Percentiles rank a stretch among this genome's conserved stretches.
Conservation (phyloP, 2,329 filamentous ascomycete genomes). For the Xylogone sp. region DNA sequence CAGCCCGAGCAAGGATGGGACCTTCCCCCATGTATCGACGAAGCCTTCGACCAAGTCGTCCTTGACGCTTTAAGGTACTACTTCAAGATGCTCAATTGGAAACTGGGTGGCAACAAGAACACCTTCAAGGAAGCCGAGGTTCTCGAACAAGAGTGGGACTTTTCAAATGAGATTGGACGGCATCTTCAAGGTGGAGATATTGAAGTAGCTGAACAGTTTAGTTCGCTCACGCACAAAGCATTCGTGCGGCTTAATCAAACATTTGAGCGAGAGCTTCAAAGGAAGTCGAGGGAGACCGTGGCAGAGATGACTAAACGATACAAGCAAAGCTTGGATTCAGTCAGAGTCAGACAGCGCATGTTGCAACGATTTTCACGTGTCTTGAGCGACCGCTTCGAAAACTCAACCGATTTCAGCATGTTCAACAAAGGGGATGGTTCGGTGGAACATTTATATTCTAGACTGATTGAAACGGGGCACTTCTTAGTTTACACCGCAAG, state of each 20-base stretch:
- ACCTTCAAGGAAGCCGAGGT: slow-evolving; percentile 99
- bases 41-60: slow-evolving; percentile 89
- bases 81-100: slow-evolving; percentile 98
- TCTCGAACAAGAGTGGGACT: slow-evolving; percentile 95
- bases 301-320: slow-evolving; percentile 95
- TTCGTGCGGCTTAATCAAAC: slow-evolving; percentile 82
- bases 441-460: slow-evolving; percentile 74
- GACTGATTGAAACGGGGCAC: slow-evolving; percentile 77
- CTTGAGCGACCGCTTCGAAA: slow-evolving; percentile 90
- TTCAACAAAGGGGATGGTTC: slow-evolving; percentile 61
- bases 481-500: slow-evolving; percentile 75
- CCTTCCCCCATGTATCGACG: slow-evolving; percentile 90
- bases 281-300: slow-evolving; percentile 77
- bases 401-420: slow-evolving; percentile 92
- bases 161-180: slow-evolving; percentile 88
- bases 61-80: slow-evolving; percentile 95
- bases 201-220: slow-evolving; percentile 97
- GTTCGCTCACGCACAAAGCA: slow-evolving; percentile 87
- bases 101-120: slow-evolving; percentile 94
- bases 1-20: slow-evolving; percentile 92
- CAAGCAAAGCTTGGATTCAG: slow-evolving; percentile 91
- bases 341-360: slow-evolving; percentile 93
- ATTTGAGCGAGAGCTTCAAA: slow-evolving; percentile 86
- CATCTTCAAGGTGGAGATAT: slow-evolving; percentile 92
- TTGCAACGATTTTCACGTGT: slow-evolving; percentile 92